Evolutionary conservation across 2,329 filamentous ascomycete species (phyloP).

Genomic region (Claviceps sp.): DNA sequence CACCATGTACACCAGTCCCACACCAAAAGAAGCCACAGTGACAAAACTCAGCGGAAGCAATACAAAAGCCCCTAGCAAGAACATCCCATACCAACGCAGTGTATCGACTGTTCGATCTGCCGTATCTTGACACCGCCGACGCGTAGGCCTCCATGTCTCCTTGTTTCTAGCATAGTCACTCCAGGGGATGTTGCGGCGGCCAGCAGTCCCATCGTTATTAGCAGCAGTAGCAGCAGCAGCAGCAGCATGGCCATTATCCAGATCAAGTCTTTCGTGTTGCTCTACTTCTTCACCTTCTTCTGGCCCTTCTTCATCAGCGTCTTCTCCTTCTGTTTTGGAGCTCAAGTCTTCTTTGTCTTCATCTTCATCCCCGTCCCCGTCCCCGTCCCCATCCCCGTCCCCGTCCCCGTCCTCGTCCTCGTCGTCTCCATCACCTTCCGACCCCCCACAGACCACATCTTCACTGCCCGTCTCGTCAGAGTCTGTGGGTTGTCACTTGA

Average conservation of each 20-base stretch:
- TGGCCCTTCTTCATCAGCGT: slow-evolving; percentile 14
- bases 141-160: slow-evolving; percentile 15
- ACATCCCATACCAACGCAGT: slow-evolving; percentile 29
- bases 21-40: slow-evolving; percentile 20
- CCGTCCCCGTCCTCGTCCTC: slow-evolving; percentile 15
- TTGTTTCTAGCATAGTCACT: slow-evolving; percentile 7
- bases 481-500: slow-evolving; percentile 35
- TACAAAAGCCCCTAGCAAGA: slow-evolving; percentile 29
- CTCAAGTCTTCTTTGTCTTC: slow-evolving; percentile 6
- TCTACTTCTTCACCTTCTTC: slow-evolving; percentile 17
- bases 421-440: slow-evolving; percentile 13
- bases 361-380: slow-evolving; percentile 18
- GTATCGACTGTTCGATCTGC: slow-evolving; percentile 26
- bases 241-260: slow-evolving; percentile 11
- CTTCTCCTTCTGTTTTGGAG: slow-evolving; percentile 8
- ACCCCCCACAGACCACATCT: slow-evolving; percentile 15
- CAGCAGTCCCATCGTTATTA: slow-evolving; percentile 13
- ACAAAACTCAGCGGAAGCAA: slow-evolving; percentile 32
- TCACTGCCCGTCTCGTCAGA: slow-evolving; percentile 21
- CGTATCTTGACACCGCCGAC: slow-evolving; percentile 19
- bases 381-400: slow-evolving; percentile 15
- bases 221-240: not conserved
- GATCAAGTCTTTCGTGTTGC: slow-evolving; percentile 13
- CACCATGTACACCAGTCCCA: slow-evolving; percentile 28
- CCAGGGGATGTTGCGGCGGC: slow-evolving; percentile 10